These are phyloP conservation scores for Aspergillus neoniger DNA, from an alignment of 2,329 filamentous ascomycete genomes.

Conservation along the genomic window DNA sequence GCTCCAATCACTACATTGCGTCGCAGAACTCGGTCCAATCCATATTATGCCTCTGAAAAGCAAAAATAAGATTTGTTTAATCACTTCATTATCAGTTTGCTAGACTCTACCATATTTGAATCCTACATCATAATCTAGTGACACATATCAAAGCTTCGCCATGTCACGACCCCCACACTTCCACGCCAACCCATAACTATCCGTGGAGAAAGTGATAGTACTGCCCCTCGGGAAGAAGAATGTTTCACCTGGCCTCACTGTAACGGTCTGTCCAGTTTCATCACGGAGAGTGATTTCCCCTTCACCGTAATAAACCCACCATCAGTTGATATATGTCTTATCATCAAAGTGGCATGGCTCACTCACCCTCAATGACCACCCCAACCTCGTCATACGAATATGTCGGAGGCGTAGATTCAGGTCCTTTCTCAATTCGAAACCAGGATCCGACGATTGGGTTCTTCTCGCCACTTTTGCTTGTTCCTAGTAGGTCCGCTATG, in stretches of 20 bases:
- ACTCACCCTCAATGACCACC: conserved; percentile 19
- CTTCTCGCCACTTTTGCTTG: not conserved
- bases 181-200: conserved; percentile 14
- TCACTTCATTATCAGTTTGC: no score
- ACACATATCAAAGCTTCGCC: not conserved
- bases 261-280: conserved; percentile 10
- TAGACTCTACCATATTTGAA: not conserved
- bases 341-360: no score
- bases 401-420: conserved; percentile 17
- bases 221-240: conserved; percentile 19
- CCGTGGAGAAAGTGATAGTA: conserved; percentile 17
- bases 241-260: conserved; percentile 9
- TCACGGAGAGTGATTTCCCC: conserved; percentile 11
- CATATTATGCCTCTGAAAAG: no score
- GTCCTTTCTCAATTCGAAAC: conserved; percentile 21
- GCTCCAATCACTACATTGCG: no score
- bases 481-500: conserved; percentile 10
- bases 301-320: not conserved
- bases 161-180: conserved; percentile 11
- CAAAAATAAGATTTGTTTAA: no score
- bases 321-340: not conserved
- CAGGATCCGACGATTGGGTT: conserved; percentile 18
- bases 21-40: no score
- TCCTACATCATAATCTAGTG: not conserved
- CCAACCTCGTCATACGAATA: conserved; percentile 23